phyloP scores from a whole-genome alignment of 1,284 basidiomycete genomes.

The Xerocomus nothofagi region DNA sequence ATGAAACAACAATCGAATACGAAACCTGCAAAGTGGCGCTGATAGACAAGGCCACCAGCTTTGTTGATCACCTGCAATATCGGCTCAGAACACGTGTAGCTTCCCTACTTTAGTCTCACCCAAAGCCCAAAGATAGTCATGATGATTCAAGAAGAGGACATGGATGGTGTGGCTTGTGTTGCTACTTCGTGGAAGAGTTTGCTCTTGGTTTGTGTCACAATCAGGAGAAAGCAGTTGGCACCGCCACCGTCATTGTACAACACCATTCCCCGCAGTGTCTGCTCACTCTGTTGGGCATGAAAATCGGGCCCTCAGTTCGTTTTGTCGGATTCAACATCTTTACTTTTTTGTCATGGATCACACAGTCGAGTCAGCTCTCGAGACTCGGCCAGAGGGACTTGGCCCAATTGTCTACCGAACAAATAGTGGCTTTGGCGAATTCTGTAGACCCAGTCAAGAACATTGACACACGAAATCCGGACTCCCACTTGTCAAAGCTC shows the following conservation, averaged over 20 bases:
- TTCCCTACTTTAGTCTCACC: slow-evolving; percentile 44
- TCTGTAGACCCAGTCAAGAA: slow-evolving; percentile 64
- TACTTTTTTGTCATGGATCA: slow-evolving; percentile 24
- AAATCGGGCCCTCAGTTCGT: slow-evolving; percentile 4
- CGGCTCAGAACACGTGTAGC: background rate
- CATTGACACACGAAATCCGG: slow-evolving; percentile 60
- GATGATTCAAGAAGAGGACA: slow-evolving; percentile 11
- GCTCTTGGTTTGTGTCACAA: background rate
- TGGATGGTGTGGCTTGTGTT: background rate
- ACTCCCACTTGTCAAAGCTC: slow-evolving; percentile 77
- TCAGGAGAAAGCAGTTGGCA: too few relatives aligned
- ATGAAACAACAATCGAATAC: slow-evolving; percentile 20
- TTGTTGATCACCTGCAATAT: slow-evolving; percentile 89
- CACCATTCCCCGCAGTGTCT: background rate
- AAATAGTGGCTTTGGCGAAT: slow-evolving; percentile 52
- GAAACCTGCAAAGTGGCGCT: slow-evolving; percentile 86
- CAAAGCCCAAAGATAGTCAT: slow-evolving; percentile 84
- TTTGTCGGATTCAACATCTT: slow-evolving; percentile 11
- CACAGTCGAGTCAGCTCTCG: slow-evolving; percentile 28
- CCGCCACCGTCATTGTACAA: too few relatives aligned
- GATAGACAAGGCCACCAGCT: slow-evolving; percentile 95
- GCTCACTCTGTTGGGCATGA: slow-evolving; percentile 20
- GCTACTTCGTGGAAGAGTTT: background rate
- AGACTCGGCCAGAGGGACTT: slow-evolving; percentile 46
- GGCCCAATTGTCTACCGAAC: slow-evolving; percentile 47